Base-by-base conservation (phyloP, 1,284 basidiomycete genomes). In the Cutaneotrichosporon cavernicola region DNA sequence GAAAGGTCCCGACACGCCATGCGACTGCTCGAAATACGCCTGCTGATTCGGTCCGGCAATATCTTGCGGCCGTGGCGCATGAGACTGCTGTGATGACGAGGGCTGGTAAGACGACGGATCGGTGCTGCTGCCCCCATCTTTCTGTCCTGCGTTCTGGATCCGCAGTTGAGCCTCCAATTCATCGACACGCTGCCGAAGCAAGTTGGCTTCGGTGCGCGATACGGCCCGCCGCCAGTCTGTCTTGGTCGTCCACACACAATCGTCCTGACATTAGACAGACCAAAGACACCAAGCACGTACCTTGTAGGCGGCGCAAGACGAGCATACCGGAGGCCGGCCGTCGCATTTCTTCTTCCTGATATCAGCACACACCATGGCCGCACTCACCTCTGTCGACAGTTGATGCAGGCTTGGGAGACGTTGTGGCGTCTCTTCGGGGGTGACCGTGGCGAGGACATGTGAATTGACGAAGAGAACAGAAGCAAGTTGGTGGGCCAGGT, bases 271-370 rank as follows among this genome's bases (percentile, higher is more conserved):
- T 56, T 13, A 56, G 53, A 34, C 51, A 30, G 34, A 18, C 36
- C 49, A 51, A 50, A n/a, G 18, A 31, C 30, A 26, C 31, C 30
- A 13, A 16, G 18, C 46, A 49, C 50, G 51, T 62, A 72, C 73
- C 52, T 75, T 75, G 66, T 74, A 75, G 2, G 73, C 66, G 36
- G 58, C 64, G 59, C 77, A 78, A 0, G 75, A 76, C 0, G 71
- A 71, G 60, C 77, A 78, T 1, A 68, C 64, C 0, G 76, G 77
- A 31, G 65, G 65, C 0, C 69, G 59, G 8, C 77, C 76, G 57
- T 78, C 77, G 58, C 77, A 78, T 62, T 76, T 77, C 61, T 72
- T 69, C 58, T 73, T 67, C 52, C 75, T 76, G 62, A 2, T 21
- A 30, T n/a, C n/a, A n/a, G n/a, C n/a, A n/a, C n/a, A n/a, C n/a